Evolutionary conservation across 1,284 basidiomycete genomes (phyloP).

Genomic region (Tylopilus orsonianus): DNA sequence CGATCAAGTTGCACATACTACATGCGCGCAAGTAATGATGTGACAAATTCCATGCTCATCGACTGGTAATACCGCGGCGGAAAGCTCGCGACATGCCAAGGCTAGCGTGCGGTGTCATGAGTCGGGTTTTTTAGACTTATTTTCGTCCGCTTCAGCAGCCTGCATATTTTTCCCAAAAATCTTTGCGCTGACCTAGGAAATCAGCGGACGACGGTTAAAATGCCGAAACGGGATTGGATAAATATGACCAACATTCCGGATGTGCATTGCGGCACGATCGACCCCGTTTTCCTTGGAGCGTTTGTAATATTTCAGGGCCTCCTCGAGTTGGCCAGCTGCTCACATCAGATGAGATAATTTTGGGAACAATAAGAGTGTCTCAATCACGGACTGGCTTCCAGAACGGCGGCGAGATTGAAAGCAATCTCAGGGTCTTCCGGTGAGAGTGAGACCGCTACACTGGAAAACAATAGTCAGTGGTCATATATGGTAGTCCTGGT

Average conservation of each 20-base stretch:
- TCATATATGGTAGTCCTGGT: constrained; percentile 24
- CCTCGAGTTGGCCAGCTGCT: constrained; percentile 75
- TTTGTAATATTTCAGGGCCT: constrained; percentile 80
- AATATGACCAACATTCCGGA: constrained; percentile 66
- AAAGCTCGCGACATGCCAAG: constrained; percentile 5
- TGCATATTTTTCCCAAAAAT: constrained; percentile 68
- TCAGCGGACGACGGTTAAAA: constrained; percentile 13
- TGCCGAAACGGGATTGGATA: constrained; percentile 15
- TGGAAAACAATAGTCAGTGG: constrained; percentile 42
- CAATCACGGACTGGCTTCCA: constrained; percentile 75
- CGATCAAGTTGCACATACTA: constrained; percentile 7
- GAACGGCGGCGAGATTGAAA: constrained; percentile 89
- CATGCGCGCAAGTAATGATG: constrained; percentile 11
- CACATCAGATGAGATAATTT: constrained; percentile 30
- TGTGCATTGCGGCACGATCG: constrained; percentile 82
- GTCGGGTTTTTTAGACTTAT: constrained; percentile 27
- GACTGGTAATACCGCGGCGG: constrained; percentile 8
- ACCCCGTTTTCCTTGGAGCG: constrained; percentile 78
- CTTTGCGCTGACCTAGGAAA: constrained; percentile 70
- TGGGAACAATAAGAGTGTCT: constrained; percentile 34
- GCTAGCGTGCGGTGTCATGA: constrained; percentile 21
- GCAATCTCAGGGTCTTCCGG: constrained; percentile 95
- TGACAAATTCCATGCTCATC: constrained; percentile 20
- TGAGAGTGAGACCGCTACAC: constrained; percentile 80
- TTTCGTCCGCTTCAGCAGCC: constrained; percentile 38